Conservation (phyloP, 768 basidiomycete genomes). For the Coprinellus micaceus region DNA sequence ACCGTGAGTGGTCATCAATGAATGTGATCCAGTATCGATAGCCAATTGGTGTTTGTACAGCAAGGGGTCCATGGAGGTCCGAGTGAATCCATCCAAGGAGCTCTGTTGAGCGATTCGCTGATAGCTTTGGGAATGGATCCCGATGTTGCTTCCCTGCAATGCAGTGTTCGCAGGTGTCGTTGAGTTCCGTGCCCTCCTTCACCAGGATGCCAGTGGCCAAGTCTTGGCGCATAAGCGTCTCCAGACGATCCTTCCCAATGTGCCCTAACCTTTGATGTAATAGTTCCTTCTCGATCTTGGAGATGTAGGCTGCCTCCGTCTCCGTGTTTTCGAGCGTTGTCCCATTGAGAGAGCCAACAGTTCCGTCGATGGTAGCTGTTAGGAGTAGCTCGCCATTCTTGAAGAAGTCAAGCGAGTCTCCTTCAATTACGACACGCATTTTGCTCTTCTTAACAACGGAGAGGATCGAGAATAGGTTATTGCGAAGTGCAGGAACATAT, state of each 20-base stretch:
- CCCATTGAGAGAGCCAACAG: not conserved
- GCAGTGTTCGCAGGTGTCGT: conserved; percentile 16
- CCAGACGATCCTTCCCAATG: conserved; percentile 1
- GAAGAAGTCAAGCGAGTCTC: not conserved
- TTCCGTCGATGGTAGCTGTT: not conserved
- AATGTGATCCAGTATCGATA: conserved; percentile 11
- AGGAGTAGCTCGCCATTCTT: not conserved
- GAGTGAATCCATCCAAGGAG: conserved; percentile 23
- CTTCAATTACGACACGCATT: not conserved
- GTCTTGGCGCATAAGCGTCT: not conserved
- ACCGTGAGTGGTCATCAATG: conserved; percentile 7
- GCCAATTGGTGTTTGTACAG: conserved; percentile 11
- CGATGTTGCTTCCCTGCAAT: conserved; percentile 18
- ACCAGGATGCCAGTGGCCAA: conserved; percentile 12
- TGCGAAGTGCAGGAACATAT: conserved; percentile 8
- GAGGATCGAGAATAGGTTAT: conserved; percentile 10
- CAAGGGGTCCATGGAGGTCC: conserved; percentile 29
- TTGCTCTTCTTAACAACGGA: not conserved
- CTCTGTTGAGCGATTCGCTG: not conserved
- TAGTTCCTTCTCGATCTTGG: not conserved
- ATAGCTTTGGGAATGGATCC: conserved; percentile 10
- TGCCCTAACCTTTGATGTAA: not conserved
- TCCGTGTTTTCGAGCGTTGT: not conserved
- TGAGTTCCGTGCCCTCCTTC: not conserved
- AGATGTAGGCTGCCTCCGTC: not conserved